Evolutionary conservation across 768 basidiomycete species (phyloP).

Genomic region (Naematelia encephala): DNA sequence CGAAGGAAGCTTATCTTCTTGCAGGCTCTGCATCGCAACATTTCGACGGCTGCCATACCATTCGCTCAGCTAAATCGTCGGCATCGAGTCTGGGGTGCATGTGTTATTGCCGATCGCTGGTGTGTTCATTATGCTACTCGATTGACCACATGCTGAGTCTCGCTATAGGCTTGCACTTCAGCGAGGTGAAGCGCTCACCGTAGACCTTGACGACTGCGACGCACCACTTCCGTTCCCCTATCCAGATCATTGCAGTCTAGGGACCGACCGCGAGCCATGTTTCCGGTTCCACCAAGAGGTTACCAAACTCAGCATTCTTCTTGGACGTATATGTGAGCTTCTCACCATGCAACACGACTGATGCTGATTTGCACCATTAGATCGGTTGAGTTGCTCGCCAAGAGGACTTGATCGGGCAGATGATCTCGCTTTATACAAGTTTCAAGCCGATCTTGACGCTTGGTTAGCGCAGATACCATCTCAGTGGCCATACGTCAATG

Average conservation of each 20-base stretch:
- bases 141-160: too few species aligned
- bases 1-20: background rate
- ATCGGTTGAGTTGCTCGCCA: conserved; percentile 8
- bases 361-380: background rate
- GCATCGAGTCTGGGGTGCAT: conserved; percentile 27
- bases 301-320: conserved; percentile 18
- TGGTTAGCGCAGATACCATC: conserved; percentile 19
- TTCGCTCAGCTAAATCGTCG: conserved; percentile 21
- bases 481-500: conserved; percentile 18
- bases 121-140: too few species aligned
- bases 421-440: conserved; percentile 15
- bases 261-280: conserved; percentile 12
- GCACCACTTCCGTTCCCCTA: conserved; percentile 16
- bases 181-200: conserved; percentile 10
- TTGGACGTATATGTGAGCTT: conserved; percentile 21
- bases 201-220: conserved; percentile 24
- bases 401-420: conserved; percentile 15
- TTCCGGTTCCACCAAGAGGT: conserved; percentile 21
- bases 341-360: too few species aligned
- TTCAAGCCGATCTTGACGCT: conserved; percentile 20
- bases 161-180: conserved; percentile 16
- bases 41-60: conserved; percentile 15
- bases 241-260: conserved; percentile 11
- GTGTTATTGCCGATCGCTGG: conserved; percentile 25
- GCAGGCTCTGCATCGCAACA: conserved; percentile 22